Evolutionary conservation across 192 early-diverging fungal genomes (phyloP).

Genomic region (Coemansia sp.): DNA sequence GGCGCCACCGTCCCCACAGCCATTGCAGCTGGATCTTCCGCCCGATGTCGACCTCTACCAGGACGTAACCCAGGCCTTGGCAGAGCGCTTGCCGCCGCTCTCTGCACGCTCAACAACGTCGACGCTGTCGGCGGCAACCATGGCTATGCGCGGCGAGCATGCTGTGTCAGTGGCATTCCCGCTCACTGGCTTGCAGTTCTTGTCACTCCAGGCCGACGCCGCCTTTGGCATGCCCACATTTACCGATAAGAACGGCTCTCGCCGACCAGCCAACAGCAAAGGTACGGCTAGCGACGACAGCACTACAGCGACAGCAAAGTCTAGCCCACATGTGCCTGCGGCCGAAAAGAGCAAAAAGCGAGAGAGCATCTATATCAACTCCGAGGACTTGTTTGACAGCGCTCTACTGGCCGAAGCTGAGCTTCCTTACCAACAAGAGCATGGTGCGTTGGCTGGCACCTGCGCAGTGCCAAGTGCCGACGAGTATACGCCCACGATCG

Average conservation of each 20-base stretch:
- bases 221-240: conserved; percentile 1
- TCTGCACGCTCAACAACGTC: conserved; percentile 27
- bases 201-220: not conserved
- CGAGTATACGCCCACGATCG: conserved; percentile 26
- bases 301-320: not conserved
- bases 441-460: not conserved
- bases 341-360: conserved; percentile 8
- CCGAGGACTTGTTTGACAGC: conserved; percentile 26
- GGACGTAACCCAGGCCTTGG: conserved; percentile 45
- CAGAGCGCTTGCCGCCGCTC: conserved; percentile 29
- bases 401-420: conserved; percentile 30
- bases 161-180: not conserved
- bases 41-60: conserved; percentile 35
- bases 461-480: not conserved
- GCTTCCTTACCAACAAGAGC: conserved; percentile 37
- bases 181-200: not conserved
- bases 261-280: not conserved
- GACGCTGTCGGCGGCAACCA: conserved; percentile 16
- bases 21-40: conserved; percentile 39
- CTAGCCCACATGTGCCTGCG: not conserved
- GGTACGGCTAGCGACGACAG: conserved; percentile 3
- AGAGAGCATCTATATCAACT: conserved; percentile 38
- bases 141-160: conserved; percentile 7
- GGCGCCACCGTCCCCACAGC: conserved; percentile 11
- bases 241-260: not conserved